phyloP scores from a whole-genome alignment of 2,329 filamentous ascomycete species.

The Talaromyces marneffei region DNA sequence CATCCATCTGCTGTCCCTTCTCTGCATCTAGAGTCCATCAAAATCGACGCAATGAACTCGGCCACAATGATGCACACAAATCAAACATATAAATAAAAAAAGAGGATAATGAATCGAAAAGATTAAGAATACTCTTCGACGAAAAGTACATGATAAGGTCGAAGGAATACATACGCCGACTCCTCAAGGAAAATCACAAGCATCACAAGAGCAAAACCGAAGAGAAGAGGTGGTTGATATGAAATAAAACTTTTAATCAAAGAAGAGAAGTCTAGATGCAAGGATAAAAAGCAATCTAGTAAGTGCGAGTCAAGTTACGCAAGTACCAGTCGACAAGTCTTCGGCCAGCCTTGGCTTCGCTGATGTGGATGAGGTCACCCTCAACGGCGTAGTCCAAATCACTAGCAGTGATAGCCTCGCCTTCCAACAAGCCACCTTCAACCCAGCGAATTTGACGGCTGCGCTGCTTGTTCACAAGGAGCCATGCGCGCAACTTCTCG shows the following conservation, averaged over 20 bases:
- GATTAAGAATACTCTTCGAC: neutral
- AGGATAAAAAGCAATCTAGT: slow-evolving; percentile 46
- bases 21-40: neutral
- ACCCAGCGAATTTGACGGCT: slow-evolving; percentile 94
- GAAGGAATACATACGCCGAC: slow-evolving; percentile 11
- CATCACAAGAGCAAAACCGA: slow-evolving; percentile 9
- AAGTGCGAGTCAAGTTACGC: slow-evolving; percentile 90
- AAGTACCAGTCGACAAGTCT: slow-evolving; percentile 99
- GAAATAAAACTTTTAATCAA: slow-evolving; percentile 12
- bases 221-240: slow-evolving; percentile 12
- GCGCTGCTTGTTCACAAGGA: slow-evolving; percentile 97
- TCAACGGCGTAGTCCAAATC: slow-evolving; percentile 97
- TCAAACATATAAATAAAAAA: neutral
- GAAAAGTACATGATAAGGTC: neutral
- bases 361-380: slow-evolving; percentile 96
- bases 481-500: slow-evolving; percentile 89
- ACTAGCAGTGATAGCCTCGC: slow-evolving; percentile 85
- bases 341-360: slow-evolving; percentile 94
- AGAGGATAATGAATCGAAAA: neutral
- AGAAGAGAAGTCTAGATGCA: slow-evolving; percentile 13
- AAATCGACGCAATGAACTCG: neutral
- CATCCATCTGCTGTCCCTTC: neutral
- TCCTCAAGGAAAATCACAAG: slow-evolving; percentile 13
- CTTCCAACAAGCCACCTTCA: slow-evolving; percentile 83
- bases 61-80: neutral